phyloP scores from a whole-genome alignment of 352 stramenopile genomes.

The Phytopythium sindhum region DNA sequence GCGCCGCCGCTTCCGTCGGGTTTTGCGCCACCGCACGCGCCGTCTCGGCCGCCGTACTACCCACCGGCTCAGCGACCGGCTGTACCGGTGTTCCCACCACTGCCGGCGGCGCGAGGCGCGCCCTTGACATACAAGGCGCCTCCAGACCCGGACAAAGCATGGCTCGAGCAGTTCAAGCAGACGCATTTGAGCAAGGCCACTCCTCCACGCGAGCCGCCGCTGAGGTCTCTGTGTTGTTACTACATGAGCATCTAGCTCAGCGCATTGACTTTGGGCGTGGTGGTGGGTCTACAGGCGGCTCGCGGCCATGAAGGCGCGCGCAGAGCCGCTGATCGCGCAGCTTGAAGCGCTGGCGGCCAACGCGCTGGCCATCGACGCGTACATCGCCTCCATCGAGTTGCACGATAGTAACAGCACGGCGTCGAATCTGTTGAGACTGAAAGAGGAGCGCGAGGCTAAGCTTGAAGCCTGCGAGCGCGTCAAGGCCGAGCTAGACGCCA shows the following conservation, averaged over 20 bases:
- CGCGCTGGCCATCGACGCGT: conserved; percentile 3
- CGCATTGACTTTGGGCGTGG: background rate
- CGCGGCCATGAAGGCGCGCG: background rate
- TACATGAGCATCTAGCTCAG: too few species aligned
- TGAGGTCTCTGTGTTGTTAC: background rate
- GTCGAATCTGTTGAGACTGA: background rate
- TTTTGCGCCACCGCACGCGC: background rate
- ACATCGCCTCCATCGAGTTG: background rate
- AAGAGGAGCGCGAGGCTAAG: background rate
- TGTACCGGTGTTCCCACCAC: background rate
- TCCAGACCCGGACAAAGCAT: background rate
- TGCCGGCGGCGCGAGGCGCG: background rate
- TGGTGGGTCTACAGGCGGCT: background rate
- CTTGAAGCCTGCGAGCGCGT: conserved; percentile 1
- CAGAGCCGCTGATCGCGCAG: background rate
- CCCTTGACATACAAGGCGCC: background rate
- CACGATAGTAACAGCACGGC: background rate
- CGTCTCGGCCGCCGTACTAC: background rate
- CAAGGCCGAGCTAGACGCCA: conserved; percentile 2
- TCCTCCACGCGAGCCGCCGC: background rate
- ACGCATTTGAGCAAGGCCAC: background rate
- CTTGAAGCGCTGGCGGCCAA: background rate
- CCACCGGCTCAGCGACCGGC: background rate
- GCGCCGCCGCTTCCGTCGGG: background rate
- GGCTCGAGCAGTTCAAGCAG: conserved; percentile 4